Conservation (phyloP, 495 filamentous ascomycete genomes). For the Annulohypoxylon maeteangense region DNA sequence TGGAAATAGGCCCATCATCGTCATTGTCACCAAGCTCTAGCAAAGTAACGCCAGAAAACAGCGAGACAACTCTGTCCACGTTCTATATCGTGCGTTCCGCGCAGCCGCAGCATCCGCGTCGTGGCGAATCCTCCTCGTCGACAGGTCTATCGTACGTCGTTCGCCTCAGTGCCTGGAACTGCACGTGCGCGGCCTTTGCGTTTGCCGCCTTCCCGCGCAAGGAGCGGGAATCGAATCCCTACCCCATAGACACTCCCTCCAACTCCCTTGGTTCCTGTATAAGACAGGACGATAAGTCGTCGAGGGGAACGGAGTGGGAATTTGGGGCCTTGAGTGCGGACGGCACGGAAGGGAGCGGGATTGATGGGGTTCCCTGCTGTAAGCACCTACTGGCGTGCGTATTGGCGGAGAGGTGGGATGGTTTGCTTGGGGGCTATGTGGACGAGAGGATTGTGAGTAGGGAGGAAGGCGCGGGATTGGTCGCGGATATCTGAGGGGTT, state of each 20-base stretch:
- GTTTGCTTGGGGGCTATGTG: slow-evolving; percentile 65
- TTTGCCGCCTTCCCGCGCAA: slow-evolving; percentile 70
- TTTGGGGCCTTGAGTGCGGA: slow-evolving; percentile 54
- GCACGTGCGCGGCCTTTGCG: slow-evolving; percentile 84
- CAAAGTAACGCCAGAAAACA: background rate
- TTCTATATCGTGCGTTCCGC: slow-evolving; percentile 57
- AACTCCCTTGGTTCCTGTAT: background rate
- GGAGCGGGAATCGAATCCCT: background rate
- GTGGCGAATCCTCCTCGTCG: slow-evolving; percentile 24
- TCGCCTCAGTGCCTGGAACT: slow-evolving; percentile 82
- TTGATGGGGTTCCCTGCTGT: slow-evolving; percentile 69
- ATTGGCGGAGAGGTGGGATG: slow-evolving; percentile 72
- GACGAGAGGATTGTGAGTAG: slow-evolving; percentile 63
- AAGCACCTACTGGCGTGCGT: slow-evolving; percentile 91
- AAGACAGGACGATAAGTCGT: background rate
- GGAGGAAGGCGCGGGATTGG: slow-evolving; percentile 82
- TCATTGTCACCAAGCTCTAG: background rate
- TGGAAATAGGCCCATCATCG: slow-evolving; percentile 14
- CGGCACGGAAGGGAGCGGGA: slow-evolving; percentile 42
- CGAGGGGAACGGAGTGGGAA: slow-evolving; percentile 41
- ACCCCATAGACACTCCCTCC: too few relatives aligned
- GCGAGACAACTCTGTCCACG: background rate
- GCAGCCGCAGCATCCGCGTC: slow-evolving; percentile 42
- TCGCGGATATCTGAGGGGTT: slow-evolving; percentile 66
- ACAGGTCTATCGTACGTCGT: slow-evolving; percentile 70